A percentile compares a stretch with the other conserved stretches of the same genome.
These are phyloP conservation scores for Fusarium globosum DNA, from an alignment of 2,329 filamentous ascomycete species.

Conservation along the genomic window DNA sequence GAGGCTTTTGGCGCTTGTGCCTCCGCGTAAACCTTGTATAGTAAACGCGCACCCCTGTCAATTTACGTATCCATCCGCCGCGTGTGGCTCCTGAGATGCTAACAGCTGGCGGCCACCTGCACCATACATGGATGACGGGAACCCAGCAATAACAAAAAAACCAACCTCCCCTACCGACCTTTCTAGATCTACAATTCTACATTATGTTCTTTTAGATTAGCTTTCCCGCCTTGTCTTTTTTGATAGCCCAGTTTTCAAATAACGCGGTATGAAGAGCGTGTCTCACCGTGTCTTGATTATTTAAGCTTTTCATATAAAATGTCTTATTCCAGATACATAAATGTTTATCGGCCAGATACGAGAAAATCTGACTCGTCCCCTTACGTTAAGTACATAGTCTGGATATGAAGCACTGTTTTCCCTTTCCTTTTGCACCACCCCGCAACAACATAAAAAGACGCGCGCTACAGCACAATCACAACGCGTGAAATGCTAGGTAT, in stretches of 20 bases:
- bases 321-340: conserved; percentile 15
- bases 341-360: conserved; percentile 21
- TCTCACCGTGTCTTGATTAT: conserved; percentile 25
- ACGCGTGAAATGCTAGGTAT: conserved; percentile 29
- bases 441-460: conserved; percentile 38
- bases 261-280: conserved; percentile 23
- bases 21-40: conserved; percentile 48
- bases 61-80: conserved; percentile 14
- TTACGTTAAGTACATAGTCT: conserved; percentile 9
- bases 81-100: conserved; percentile 20
- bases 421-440: conserved; percentile 33
- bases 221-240: conserved; percentile 33
- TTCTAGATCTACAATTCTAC: conserved; percentile 15
- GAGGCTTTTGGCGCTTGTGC: conserved; percentile 31
- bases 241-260: conserved; percentile 1
- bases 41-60: conserved; percentile 42
- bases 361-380: conserved; percentile 32
- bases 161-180: conserved; percentile 30
- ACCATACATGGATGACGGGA: conserved; percentile 1
- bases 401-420: conserved; percentile 21
- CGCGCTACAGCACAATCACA: conserved; percentile 26
- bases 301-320: conserved; percentile 23
- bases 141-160: conserved; percentile 23
- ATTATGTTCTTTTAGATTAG: conserved; percentile 17
- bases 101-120: conserved; percentile 16